Evolutionary conservation across 2,329 filamentous ascomycete species (phyloP).

Genomic region (Huntiella abstrusa): DNA sequence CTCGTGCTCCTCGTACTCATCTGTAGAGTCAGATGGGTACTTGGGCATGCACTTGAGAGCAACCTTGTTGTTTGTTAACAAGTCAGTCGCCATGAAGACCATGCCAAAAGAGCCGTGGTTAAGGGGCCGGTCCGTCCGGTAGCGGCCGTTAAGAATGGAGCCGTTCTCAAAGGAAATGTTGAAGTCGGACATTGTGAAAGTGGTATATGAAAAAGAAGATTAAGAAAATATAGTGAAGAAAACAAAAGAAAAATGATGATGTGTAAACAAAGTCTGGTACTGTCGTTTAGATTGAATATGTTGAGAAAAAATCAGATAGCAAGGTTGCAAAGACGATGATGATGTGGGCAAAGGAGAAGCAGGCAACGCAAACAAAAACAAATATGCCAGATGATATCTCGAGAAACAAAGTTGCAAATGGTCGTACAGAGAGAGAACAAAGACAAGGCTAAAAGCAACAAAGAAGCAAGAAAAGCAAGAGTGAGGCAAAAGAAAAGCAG

Average conservation of each 20-base stretch:
- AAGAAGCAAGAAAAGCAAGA: background rate
- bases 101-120: constrained; percentile 98
- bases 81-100: constrained; percentile 84
- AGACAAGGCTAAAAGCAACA: background rate
- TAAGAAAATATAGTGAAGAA: constrained; percentile 11
- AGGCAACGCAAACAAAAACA: constrained; percentile 1
- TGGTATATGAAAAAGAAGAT: constrained; percentile 12
- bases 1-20: constrained; percentile 30
- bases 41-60: constrained; percentile 96
- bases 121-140: constrained; percentile 77
- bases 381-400: constrained; percentile 1
- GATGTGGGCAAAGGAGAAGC: background rate
- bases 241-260: constrained; percentile 7
- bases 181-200: constrained; percentile 56
- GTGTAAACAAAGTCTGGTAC: constrained; percentile 11
- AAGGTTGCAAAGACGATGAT: constrained; percentile 4
- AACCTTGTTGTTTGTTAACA: constrained; percentile 56
- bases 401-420: constrained; percentile 1
- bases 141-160: constrained; percentile 72
- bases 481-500: background rate
- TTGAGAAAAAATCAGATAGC: constrained; percentile 2
- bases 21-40: constrained; percentile 34
- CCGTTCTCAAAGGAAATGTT: constrained; percentile 63
- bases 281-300: constrained; percentile 7
- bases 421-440: constrained; percentile 5